Evolutionary conservation across 2,329 filamentous ascomycete genomes (phyloP).

Genomic region (Teratosphaeria gauchensis): DNA sequence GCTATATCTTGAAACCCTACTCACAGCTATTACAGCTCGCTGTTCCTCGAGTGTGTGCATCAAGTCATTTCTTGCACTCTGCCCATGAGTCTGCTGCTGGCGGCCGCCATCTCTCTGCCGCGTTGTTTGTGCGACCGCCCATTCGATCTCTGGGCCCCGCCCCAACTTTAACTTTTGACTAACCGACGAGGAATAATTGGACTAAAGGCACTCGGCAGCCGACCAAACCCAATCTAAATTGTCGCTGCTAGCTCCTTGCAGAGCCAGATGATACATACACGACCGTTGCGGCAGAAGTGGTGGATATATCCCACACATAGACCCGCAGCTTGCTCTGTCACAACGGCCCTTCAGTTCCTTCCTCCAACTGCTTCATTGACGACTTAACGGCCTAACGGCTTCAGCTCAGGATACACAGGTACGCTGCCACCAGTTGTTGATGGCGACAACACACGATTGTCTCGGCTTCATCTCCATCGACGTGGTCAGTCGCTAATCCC

Average conservation of each 20-base stretch:
- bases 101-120: neutral
- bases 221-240: conserved; percentile 1
- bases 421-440: neutral
- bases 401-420: neutral
- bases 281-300: neutral
- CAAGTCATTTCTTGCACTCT: neutral
- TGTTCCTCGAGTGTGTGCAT: neutral
- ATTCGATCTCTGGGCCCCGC: neutral
- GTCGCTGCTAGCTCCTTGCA: neutral
- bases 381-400: neutral
- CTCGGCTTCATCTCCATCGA: neutral
- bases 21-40: neutral
- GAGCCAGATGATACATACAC: neutral
- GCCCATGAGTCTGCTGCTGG: neutral
- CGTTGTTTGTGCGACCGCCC: neutral
- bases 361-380: neutral
- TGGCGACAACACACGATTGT: neutral
- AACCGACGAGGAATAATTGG: neutral
- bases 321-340: neutral
- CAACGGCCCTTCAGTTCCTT: neutral
- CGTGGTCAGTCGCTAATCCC: neutral
- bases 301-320: conserved; percentile 1
- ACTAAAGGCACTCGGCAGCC: neutral
- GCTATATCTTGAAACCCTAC: neutral
- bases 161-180: neutral